A percentile compares a stretch with the other conserved stretches of the same genome.
These are phyloP conservation scores for Pulveroboletus ravenelii DNA, from an alignment of 768 basidiomycete genomes.

Conservation along the genomic window DNA sequence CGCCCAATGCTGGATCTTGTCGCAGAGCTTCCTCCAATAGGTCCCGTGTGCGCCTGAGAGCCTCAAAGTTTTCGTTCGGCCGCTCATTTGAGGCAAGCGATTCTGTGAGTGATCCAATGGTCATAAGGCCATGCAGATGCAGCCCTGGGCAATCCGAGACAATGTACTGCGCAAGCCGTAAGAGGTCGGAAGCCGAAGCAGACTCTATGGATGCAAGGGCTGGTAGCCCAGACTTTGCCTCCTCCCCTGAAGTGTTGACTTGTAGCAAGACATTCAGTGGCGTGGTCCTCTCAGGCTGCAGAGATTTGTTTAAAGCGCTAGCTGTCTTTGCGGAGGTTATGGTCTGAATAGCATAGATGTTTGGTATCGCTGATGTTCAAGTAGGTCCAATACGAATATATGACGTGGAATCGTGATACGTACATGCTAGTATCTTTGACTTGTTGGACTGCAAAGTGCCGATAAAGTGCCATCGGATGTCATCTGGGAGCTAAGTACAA, in stretches of 20 bases:
- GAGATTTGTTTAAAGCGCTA: conserved; percentile 67
- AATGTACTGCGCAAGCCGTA: conserved; percentile 66
- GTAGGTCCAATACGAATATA: conserved; percentile 4
- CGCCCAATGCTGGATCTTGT: conserved; percentile 18
- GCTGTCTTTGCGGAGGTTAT: conserved; percentile 80
- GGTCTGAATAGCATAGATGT: conserved; percentile 84
- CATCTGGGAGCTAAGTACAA: conserved; percentile 63
- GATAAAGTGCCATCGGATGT: conserved; percentile 97
- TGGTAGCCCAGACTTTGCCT: conserved; percentile 78
- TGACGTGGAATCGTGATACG: conserved; percentile 15
- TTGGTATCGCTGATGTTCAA: conserved; percentile 64
- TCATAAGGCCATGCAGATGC: conserved; percentile 87
- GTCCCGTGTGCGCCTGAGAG: conserved; percentile 60
- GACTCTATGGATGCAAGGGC: conserved; percentile 43
- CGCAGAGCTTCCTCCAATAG: conserved; percentile 46
- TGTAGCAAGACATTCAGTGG: conserved; percentile 85
- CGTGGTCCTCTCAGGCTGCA: conserved; percentile 48
- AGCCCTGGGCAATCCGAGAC: conserved; percentile 69
- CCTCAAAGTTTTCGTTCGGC: conserved; percentile 71
- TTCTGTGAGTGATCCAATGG: conserved; percentile 80
- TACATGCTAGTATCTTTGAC: conserved; percentile 81
- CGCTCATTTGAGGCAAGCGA: conserved; percentile 46
- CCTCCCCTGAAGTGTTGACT: conserved; percentile 94
- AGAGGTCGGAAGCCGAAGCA: conserved; percentile 44
- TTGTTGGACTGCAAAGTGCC: conserved; percentile 93